A percentile compares a stretch with the other conserved stretches of the same genome.
phyloP scores from a whole-genome alignment of 2,329 filamentous ascomycete genomes.

The Nectriaceae sp. region DNA sequence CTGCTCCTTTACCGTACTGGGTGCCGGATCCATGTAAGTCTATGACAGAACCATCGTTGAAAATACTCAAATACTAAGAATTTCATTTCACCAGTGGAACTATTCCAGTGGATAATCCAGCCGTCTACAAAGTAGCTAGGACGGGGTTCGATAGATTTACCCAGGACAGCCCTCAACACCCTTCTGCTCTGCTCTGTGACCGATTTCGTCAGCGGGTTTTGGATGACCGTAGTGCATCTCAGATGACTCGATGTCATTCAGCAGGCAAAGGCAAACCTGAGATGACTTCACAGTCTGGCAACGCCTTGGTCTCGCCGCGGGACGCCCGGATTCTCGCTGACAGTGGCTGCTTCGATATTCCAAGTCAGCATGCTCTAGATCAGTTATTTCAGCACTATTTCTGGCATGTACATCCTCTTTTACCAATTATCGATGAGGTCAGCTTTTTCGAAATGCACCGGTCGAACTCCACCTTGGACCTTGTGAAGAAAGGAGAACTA shows the following conservation, averaged over 20 bases:
- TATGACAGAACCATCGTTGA: too few species aligned
- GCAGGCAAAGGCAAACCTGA: background rate
- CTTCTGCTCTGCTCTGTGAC: background rate
- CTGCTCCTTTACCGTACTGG: background rate
- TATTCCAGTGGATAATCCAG: too few species aligned
- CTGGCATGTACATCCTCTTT: background rate
- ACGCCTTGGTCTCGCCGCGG: background rate
- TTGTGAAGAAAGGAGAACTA: constrained; percentile 3
- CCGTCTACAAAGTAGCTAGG: too few species aligned
- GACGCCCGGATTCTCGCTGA: background rate
- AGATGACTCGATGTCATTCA: too few species aligned
- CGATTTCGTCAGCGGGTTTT: background rate
- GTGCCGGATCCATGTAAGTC: background rate
- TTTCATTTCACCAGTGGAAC: too few species aligned
- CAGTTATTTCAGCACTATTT: background rate
- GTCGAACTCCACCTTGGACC: constrained; percentile 2
- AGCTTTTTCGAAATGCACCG: background rate
- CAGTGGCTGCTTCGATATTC: background rate
- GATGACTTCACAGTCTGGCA: background rate
- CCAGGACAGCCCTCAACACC: background rate
- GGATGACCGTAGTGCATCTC: background rate
- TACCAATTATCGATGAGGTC: background rate
- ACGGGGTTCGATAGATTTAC: too few species aligned
- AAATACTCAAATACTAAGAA: too few species aligned
- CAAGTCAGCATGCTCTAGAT: background rate